Conservation (phyloP, 73 alveolate genomes). For the Paramecium biaurelia region DNA sequence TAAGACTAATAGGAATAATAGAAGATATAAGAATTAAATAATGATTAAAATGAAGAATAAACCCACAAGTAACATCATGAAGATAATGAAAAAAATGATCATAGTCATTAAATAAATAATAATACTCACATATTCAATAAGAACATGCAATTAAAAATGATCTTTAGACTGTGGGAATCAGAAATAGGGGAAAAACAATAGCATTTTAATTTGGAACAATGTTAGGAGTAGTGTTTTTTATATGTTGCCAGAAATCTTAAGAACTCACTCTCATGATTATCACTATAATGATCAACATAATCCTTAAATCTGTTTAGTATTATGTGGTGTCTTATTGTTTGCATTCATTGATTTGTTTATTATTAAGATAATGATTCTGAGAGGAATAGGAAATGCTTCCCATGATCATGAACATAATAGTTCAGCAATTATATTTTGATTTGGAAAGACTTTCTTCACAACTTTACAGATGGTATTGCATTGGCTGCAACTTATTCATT, state of each 20-base stretch:
- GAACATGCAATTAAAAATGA: too few relatives aligned
- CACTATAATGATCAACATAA: neutral
- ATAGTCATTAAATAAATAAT: too few relatives aligned
- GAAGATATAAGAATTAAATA: too few relatives aligned
- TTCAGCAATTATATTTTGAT: slow-evolving; percentile 71
- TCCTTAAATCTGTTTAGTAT: neutral
- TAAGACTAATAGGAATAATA: too few relatives aligned
- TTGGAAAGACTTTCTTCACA: slow-evolving; percentile 94
- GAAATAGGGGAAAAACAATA: neutral
- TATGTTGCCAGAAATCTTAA: slow-evolving; percentile 37
- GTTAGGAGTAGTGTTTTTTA: slow-evolving; percentile 52
- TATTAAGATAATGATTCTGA: neutral
- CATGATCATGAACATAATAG: slow-evolving; percentile 56
- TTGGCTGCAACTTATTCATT: slow-evolving; percentile 88
- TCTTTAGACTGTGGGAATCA: too few relatives aligned
- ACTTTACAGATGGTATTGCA: slow-evolving; percentile 96
- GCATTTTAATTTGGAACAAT: slow-evolving; percentile 56
- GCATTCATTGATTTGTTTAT: neutral
- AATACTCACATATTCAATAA: too few relatives aligned
- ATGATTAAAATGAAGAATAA: too few relatives aligned
- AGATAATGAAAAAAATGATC: too few relatives aligned
- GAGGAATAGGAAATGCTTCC: neutral
- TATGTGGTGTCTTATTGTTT: neutral
- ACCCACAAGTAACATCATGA: too few relatives aligned
- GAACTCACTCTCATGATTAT: neutral